Evolutionary conservation across 176 grass and related monocot species (phyloP), one percentile per base, ranked within the genome.

Genomic region (Sorghum bicolor): DNA sequence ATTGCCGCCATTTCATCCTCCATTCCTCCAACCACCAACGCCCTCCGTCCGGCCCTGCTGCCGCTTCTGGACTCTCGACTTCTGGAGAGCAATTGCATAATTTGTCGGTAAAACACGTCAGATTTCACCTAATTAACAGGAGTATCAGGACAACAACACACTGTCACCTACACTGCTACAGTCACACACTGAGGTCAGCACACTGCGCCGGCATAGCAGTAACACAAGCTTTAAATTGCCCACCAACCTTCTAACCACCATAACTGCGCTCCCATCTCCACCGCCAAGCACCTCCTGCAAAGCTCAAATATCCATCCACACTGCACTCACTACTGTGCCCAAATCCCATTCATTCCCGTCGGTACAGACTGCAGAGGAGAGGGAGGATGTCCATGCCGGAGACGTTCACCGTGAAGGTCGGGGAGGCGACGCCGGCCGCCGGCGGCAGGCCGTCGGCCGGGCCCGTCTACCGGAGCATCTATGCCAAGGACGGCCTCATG

Each of bases 401-500:
- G 68, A 57, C 72, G 84, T 98, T 90, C 80, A 87, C 87, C 22
- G 80, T 98, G 13, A 90, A 98, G 89, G 91, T 98, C 37, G 93
- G 85, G 66, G 93, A 95, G 55, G 37, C 85, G 10, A 89, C 67
- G 25, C 93, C 81, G 71, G 91, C 87, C 0, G 73, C 24, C 44
- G 87, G 76, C 53, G 78, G 87, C 64, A 90, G 81, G 71, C 91
- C 91, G 55, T 92, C 93, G 9, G 83, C 85, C 3, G 96, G 96
- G 19, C 85, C 96, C 0, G 70, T 98, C 52, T 95, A 95, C 87
- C 87, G 93, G 69, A 86, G 85, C 77, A 87, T 94, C 88, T 95
- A 92, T 39, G 89, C 91, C 52, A 94, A 81, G 89, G 89, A 95
- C 31, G 91, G 91, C 9, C 89, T 98, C 66, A 79, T 98, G 85